Percentiles rank a stretch among this genome's conserved stretches.
These are phyloP conservation scores for Trametes gibbosa DNA, from an alignment of 768 basidiomycete species.

Conservation along the genomic window DNA sequence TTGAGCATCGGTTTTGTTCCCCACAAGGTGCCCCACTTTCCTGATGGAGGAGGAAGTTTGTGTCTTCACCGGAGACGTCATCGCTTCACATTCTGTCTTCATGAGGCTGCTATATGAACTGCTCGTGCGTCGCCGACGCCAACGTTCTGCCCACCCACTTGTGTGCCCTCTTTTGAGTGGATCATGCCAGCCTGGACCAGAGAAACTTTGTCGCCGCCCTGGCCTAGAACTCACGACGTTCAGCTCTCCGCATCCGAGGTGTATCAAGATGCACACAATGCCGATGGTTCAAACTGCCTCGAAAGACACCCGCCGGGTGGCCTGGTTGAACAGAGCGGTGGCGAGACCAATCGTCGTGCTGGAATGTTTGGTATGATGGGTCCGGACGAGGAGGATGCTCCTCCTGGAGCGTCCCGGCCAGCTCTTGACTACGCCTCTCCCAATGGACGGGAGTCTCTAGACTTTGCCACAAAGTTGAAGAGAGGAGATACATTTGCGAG, in stretches of 20 bases:
- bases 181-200: slow-evolving; percentile 10
- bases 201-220: neutral
- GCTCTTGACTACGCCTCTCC: neutral
- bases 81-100: too few relatives aligned
- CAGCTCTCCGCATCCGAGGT: neutral
- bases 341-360: neutral
- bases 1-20: too few relatives aligned
- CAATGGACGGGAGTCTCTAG: neutral
- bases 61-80: too few relatives aligned
- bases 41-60: too few relatives aligned
- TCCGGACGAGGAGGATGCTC: neutral
- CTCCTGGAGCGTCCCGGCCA: too few relatives aligned
- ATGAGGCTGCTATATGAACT: too few relatives aligned
- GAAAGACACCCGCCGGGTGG: slow-evolving; percentile 7
- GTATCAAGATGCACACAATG: slow-evolving; percentile 2
- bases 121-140: too few relatives aligned
- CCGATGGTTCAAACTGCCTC: neutral
- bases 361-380: slow-evolving; percentile 8
- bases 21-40: too few relatives aligned
- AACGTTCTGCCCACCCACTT: too few relatives aligned
- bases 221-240: slow-evolving; percentile 6
- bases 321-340: neutral
- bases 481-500: slow-evolving; percentile 4
- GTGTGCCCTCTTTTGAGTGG: too few relatives aligned
- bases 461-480: slow-evolving; percentile 4